phyloP scores from a whole-genome alignment of 2,329 filamentous ascomycete genomes.

The Macrophomina tecta region DNA sequence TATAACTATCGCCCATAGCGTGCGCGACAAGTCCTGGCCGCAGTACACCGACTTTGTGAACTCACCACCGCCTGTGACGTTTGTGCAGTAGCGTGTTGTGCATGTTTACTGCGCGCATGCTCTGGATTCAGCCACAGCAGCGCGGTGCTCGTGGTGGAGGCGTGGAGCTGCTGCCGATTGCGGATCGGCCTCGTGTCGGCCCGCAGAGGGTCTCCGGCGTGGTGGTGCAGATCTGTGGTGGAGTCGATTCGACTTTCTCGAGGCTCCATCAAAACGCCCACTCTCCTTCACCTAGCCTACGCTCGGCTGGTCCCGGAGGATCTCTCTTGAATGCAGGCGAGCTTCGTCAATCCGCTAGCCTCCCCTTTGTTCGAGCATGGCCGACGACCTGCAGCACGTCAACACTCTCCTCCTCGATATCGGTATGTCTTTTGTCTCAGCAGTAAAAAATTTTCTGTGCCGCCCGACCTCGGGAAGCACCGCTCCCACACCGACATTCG shows the following conservation, averaged over 20 bases:
- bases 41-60: slow-evolving; percentile 25
- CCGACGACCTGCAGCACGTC: slow-evolving; percentile 36
- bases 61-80: not conserved
- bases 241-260: slow-evolving; percentile 23
- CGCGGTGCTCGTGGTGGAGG: slow-evolving; percentile 14
- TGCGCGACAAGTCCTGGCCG: not conserved
- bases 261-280: slow-evolving; percentile 20
- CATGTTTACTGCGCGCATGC: not conserved
- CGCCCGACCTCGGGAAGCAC: slow-evolving; percentile 20
- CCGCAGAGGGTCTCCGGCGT: slow-evolving; percentile 26
- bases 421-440: slow-evolving; percentile 52
- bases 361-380: slow-evolving; percentile 29
- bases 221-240: slow-evolving; percentile 22
- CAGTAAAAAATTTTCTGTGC: slow-evolving; percentile 25
- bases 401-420: slow-evolving; percentile 61
- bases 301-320: slow-evolving; percentile 22
- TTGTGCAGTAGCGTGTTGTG: slow-evolving; percentile 19
- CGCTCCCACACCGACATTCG: slow-evolving; percentile 18
- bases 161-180: slow-evolving; percentile 11
- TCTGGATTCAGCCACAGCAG: slow-evolving; percentile 11
- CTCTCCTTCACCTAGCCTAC: slow-evolving; percentile 23
- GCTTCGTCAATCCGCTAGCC: slow-evolving; percentile 2
- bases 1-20: slow-evolving; percentile 1
- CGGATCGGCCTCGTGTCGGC: slow-evolving; percentile 27
- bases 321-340: slow-evolving; percentile 10